Evolutionary conservation across 2,329 filamentous ascomycete species (phyloP).

Genomic region (Ophiostoma perfectum): DNA sequence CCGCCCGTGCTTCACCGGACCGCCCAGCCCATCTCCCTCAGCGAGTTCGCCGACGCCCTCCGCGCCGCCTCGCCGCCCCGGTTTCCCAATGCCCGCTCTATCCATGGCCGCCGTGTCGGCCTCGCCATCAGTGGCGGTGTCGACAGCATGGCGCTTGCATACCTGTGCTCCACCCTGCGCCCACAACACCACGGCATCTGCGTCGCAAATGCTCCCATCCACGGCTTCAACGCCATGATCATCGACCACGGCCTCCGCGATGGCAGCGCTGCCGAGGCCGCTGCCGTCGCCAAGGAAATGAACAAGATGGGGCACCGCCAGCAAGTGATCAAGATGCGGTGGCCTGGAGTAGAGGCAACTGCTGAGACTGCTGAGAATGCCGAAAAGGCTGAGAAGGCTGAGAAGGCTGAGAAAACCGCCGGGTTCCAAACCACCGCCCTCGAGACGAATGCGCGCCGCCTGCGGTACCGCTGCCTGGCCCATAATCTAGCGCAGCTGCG

Average conservation of each 20-base stretch:
- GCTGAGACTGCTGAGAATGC: too few species aligned
- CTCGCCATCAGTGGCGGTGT: constrained; percentile 88
- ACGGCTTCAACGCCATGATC: constrained; percentile 43
- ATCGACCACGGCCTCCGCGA: constrained; percentile 55
- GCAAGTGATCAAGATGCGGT: constrained; percentile 39
- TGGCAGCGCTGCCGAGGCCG: constrained; percentile 50
- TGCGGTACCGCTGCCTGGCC: constrained; percentile 69
- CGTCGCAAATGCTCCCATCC: constrained; percentile 44
- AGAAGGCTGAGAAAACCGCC: constrained; percentile 24
- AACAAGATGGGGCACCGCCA: constrained; percentile 34
- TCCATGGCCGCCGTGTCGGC: constrained; percentile 40
- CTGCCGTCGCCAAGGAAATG: constrained; percentile 38
- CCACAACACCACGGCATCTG: constrained; percentile 28
- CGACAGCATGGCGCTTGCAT: constrained; percentile 95
- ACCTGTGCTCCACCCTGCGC: constrained; percentile 48
- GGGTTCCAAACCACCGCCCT: constrained; percentile 51
- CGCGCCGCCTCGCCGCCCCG: constrained; percentile 46
- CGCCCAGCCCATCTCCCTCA: constrained; percentile 37
- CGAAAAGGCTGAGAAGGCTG: not conserved
- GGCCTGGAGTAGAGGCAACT: constrained; percentile 31
- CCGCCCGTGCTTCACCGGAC: constrained; percentile 36
- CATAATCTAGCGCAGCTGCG: constrained; percentile 46
- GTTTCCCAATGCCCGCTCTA: constrained; percentile 40
- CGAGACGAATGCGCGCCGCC: constrained; percentile 68
- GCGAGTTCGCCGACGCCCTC: constrained; percentile 47